Conservation (phyloP, 139 green algal genomes). For the Mesotaenium endlicherianum region DNA sequence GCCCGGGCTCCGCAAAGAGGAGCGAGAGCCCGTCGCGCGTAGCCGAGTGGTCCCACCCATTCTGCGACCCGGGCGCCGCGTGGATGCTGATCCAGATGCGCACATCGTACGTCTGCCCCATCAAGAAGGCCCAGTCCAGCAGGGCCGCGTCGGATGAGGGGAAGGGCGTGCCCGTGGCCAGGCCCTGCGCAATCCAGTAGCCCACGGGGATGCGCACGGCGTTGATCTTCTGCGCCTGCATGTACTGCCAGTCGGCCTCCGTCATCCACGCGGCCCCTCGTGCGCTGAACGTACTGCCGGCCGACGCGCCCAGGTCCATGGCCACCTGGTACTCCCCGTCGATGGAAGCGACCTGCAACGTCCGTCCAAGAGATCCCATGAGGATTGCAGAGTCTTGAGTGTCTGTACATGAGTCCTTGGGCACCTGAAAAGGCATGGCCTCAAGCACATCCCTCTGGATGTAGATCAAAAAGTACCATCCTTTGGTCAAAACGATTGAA, state of each 20-base stretch:
- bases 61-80: neutral
- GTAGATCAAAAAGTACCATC: too few species aligned
- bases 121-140: constrained; percentile 15
- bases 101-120: constrained; percentile 2
- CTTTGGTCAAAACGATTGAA: too few species aligned
- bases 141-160: neutral
- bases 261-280: too few species aligned
- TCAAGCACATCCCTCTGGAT: too few species aligned
- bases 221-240: neutral
- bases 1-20: too few species aligned
- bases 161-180: neutral
- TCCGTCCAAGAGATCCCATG: too few species aligned
- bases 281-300: too few species aligned
- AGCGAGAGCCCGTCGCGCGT: neutral
- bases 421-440: too few species aligned
- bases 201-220: constrained; percentile 16
- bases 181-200: neutral
- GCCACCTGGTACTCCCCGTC: neutral
- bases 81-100: constrained; percentile 15
- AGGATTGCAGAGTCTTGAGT: too few species aligned
- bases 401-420: too few species aligned
- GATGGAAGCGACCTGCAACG: neutral
- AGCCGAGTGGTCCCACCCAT: neutral
- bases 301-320: neutral
- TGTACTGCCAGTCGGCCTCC: neutral